Percentiles rank a stretch among this genome's conserved stretches.
phyloP scores from a whole-genome alignment of 1,284 basidiomycete species.

The Cerioporus squamosus region DNA sequence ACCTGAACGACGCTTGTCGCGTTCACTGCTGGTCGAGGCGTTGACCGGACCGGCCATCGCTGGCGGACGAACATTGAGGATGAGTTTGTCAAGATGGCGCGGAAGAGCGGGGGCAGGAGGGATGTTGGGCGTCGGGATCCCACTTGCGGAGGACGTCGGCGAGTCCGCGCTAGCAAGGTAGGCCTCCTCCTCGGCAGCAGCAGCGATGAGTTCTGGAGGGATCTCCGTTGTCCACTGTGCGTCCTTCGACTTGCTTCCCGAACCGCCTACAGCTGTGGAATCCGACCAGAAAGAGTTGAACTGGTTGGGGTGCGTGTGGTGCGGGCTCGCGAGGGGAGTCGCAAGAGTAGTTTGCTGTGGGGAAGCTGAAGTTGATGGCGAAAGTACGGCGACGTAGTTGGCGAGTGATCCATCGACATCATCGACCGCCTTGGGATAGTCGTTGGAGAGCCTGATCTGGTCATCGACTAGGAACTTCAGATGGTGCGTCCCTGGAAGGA shows the following conservation, averaged over 20 bases:
- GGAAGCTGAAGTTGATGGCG: conserved; percentile 38
- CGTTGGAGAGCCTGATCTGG: conserved; percentile 77
- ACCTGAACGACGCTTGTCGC: conserved; percentile 22
- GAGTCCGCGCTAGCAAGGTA: conserved; percentile 56
- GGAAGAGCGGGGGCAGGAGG: conserved; percentile 89
- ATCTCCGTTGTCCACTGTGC: conserved; percentile 77
- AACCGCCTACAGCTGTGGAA: conserved; percentile 40
- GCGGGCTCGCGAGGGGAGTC: conserved; percentile 27
- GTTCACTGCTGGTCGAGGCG: conserved; percentile 17
- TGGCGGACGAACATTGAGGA: conserved; percentile 69
- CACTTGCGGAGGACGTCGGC: conserved; percentile 31
- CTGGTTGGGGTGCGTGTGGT: conserved; percentile 28
- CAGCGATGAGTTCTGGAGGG: conserved; percentile 75
- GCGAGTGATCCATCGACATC: conserved; percentile 90
- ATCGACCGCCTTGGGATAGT: conserved; percentile 91
- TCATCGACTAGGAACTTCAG: conserved; percentile 97
- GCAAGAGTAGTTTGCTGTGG: conserved; percentile 21
- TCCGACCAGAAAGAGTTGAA: conserved; percentile 55
- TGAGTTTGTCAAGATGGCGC: conserved; percentile 92
- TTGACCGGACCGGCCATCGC: conserved; percentile 24
- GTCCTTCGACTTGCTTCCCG: conserved; percentile 33
- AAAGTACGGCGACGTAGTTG: conserved; percentile 83
- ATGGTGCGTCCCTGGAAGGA: conserved; percentile 93
- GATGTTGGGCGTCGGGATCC: conserved; percentile 69
- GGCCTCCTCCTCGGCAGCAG: conserved; percentile 84